These are phyloP conservation scores for Candida tropicalis DNA, from an alignment of 1,139 yeast genomes.

Conservation along the genomic window DNA sequence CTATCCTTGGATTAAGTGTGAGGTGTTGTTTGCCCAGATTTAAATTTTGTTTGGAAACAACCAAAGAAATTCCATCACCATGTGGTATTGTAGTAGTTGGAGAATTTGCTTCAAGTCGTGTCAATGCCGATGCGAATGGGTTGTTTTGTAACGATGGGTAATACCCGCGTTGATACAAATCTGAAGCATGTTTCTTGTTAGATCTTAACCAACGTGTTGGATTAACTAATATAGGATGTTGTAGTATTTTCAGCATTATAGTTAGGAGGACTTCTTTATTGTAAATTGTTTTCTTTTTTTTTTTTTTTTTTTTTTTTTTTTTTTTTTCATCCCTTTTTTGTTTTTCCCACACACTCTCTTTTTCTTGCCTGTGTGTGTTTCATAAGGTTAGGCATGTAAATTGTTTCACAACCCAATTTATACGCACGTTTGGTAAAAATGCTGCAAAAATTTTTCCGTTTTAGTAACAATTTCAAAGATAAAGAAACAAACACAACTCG, in stretches of 20 bases:
- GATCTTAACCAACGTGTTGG: conserved; percentile 27
- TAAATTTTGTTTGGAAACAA: conserved; percentile 15
- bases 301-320: background rate
- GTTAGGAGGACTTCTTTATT: background rate
- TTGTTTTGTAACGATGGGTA: conserved; percentile 21
- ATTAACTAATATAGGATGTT: conserved; percentile 29
- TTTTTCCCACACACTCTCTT: background rate
- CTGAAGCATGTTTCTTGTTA: conserved; percentile 21
- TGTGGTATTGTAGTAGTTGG: conserved; percentile 22
- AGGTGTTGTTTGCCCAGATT: conserved; percentile 8
- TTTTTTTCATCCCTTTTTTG: background rate
- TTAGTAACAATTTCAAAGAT: background rate
- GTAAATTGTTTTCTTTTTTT: background rate
- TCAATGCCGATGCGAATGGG: conserved; percentile 27
- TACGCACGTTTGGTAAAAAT: background rate
- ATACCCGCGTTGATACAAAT: conserved; percentile 16
- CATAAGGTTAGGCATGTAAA: background rate
- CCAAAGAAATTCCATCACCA: conserved; percentile 27
- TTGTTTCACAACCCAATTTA: conserved; percentile 1
- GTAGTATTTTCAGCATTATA: conserved; percentile 7
- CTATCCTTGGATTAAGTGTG: conserved; percentile 11
- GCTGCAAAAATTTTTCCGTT: conserved; percentile 1
- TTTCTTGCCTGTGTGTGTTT: background rate
- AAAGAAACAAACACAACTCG: background rate
- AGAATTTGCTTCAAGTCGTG: conserved; percentile 25